These are phyloP conservation scores for Nakazawaea pomicola DNA, from an alignment of 805 yeast genomes.

Conservation along the genomic window DNA sequence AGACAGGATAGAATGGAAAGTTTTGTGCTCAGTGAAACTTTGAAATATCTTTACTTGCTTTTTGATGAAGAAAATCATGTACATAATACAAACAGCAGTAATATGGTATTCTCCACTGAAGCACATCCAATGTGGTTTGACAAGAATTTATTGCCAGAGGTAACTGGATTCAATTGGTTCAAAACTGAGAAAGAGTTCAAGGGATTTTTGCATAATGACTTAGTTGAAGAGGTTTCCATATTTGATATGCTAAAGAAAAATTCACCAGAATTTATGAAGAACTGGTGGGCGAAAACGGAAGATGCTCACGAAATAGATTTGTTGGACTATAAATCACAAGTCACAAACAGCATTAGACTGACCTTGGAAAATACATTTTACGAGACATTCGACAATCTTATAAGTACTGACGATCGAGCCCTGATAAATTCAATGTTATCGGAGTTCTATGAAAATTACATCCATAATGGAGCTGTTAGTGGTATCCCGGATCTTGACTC, in stretches of 20 bases:
- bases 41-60: constrained; percentile 74
- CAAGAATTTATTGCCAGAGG: constrained; percentile 20
- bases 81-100: constrained; percentile 26
- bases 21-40: constrained; percentile 81
- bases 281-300: constrained; percentile 8
- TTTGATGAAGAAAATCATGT: constrained; percentile 68
- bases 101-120: constrained; percentile 70
- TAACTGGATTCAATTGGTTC: constrained; percentile 11
- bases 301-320: background rate
- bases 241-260: background rate
- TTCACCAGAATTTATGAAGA: background rate
- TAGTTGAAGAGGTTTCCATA: background rate
- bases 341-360: background rate
- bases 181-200: constrained; percentile 14
- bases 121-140: constrained; percentile 87
- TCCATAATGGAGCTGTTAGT: too few species aligned
- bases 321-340: background rate
- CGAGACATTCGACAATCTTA: too few species aligned
- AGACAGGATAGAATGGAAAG: constrained; percentile 85
- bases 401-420: too few species aligned
- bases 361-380: too few species aligned
- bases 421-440: background rate
- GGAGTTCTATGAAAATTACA: too few species aligned
- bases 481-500: too few species aligned
- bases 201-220: background rate